These are phyloP conservation scores for Aspergillus sclerotialis DNA, from an alignment of 2,329 filamentous ascomycete species.

Conservation along the genomic window DNA sequence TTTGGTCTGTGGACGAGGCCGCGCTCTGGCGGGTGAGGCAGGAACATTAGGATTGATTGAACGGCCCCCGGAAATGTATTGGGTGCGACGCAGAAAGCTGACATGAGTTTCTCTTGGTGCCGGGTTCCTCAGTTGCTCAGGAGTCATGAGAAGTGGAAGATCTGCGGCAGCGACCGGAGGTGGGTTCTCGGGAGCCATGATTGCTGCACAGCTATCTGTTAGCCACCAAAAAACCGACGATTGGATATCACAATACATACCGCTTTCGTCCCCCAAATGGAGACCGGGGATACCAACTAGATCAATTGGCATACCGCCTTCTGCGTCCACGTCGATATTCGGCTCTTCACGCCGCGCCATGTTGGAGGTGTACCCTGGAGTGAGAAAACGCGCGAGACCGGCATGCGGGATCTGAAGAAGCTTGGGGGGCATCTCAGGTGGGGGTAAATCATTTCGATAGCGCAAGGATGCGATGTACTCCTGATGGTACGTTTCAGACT, in stretches of 20 bases:
- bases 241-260: constrained; percentile 50
- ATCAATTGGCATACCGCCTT: constrained; percentile 95
- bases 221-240: constrained; percentile 1
- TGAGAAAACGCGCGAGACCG: constrained; percentile 84
- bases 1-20: constrained; percentile 20
- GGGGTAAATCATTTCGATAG: constrained; percentile 92
- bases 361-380: constrained; percentile 80
- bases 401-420: constrained; percentile 94
- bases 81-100: constrained; percentile 90
- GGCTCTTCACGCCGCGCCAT: constrained; percentile 85
- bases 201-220: constrained; percentile 49
- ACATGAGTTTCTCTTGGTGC: constrained; percentile 70
- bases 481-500: constrained; percentile 59
- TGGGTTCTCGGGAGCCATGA: constrained; percentile 67
- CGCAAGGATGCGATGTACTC: constrained; percentile 95
- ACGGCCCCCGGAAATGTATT: constrained; percentile 63
- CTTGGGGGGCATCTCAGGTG: constrained; percentile 90
- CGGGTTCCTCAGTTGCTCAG: constrained; percentile 78
- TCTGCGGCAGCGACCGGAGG: constrained; percentile 76
- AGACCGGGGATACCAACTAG: constrained; percentile 90
- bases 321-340: constrained; percentile 95
- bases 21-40: constrained; percentile 16
- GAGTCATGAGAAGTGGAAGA: constrained; percentile 71
- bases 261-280: constrained; percentile 90
- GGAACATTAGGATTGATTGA: constrained; percentile 26